Evolutionary conservation across 1,139 yeast species (phyloP).

Genomic region (Lodderomyces oxycetoniae): DNA sequence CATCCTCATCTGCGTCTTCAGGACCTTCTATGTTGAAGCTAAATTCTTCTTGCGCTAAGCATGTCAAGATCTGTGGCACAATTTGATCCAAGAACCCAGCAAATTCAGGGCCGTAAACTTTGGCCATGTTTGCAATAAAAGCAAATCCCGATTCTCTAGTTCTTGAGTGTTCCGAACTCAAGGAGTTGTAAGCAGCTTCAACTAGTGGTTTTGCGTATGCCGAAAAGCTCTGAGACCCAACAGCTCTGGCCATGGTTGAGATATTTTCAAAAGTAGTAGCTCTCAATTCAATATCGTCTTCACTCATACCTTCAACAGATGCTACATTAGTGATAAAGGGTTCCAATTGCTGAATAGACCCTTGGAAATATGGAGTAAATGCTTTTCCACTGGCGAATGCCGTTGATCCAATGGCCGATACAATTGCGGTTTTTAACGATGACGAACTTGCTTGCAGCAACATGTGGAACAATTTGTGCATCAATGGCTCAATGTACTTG

Average conservation of each 20-base stretch:
- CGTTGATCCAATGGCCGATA: slow-evolving; percentile 94
- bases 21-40: slow-evolving; percentile 45
- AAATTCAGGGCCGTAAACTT: slow-evolving; percentile 88
- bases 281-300: slow-evolving; percentile 78
- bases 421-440: slow-evolving; percentile 79
- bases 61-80: slow-evolving; percentile 77
- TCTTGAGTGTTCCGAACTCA: slow-evolving; percentile 74
- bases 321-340: slow-evolving; percentile 69
- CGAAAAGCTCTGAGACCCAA: slow-evolving; percentile 83
- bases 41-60: slow-evolving; percentile 80
- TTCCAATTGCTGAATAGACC: slow-evolving; percentile 74
- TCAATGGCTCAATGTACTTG: slow-evolving; percentile 78
- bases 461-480: slow-evolving; percentile 84
- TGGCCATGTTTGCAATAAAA: slow-evolving; percentile 92
- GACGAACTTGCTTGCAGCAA: slow-evolving; percentile 63
- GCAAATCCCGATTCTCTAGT: slow-evolving; percentile 93
- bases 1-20: slow-evolving; percentile 52
- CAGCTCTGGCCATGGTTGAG: slow-evolving; percentile 95
- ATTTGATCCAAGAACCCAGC: slow-evolving; percentile 79
- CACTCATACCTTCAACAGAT: slow-evolving; percentile 64
- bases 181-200: slow-evolving; percentile 79
- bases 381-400: slow-evolving; percentile 92
- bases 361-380: slow-evolving; percentile 79
- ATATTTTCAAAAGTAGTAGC: slow-evolving; percentile 91
- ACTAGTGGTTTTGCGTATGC: slow-evolving; percentile 85